Evolutionary conservation across 2,329 filamentous ascomycete species (phyloP).

Genomic region (Fusarium torreyae): DNA sequence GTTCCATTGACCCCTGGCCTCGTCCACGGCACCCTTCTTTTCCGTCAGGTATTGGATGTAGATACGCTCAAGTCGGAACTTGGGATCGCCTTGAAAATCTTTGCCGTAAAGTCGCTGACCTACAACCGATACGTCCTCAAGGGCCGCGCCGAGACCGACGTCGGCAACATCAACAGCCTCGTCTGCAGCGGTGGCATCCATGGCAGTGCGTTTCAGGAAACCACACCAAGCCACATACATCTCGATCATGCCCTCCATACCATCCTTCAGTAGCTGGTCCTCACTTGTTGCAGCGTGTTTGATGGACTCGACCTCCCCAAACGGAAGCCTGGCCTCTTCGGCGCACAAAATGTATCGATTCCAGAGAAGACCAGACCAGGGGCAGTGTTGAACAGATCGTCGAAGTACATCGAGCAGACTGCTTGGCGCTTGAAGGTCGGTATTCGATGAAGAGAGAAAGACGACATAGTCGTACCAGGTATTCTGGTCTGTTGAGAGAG

Average conservation of each 20-base stretch:
- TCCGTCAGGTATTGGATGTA: constrained; percentile 93
- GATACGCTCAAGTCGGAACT: constrained; percentile 90
- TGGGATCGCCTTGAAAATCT: constrained; percentile 86
- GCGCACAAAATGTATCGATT: constrained; percentile 88
- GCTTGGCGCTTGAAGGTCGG: constrained; percentile 56
- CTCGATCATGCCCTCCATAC: constrained; percentile 89
- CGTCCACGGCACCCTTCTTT: constrained; percentile 81
- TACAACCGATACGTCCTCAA: constrained; percentile 88
- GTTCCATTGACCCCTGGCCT: constrained; percentile 84
- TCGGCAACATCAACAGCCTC: constrained; percentile 93
- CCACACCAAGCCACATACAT: constrained; percentile 96
- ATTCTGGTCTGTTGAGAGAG: constrained; percentile 80
- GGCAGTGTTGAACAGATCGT: constrained; percentile 89
- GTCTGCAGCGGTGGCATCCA: constrained; percentile 79
- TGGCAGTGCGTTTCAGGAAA: constrained; percentile 88
- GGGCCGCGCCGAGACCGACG: constrained; percentile 86
- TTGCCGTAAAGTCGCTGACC: constrained; percentile 81
- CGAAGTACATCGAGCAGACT: constrained; percentile 79
- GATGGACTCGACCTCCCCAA: constrained; percentile 86
- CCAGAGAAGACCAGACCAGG: constrained; percentile 94
- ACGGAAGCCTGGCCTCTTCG: constrained; percentile 82
- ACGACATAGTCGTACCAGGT: constrained; percentile 90
- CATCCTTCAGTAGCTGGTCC: constrained; percentile 85
- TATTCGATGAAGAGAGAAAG: constrained; percentile 72
- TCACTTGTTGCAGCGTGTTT: constrained; percentile 94